phyloP scores from a whole-genome alignment of 352 stramenopile species.

The Phytophthora brassicae region DNA sequence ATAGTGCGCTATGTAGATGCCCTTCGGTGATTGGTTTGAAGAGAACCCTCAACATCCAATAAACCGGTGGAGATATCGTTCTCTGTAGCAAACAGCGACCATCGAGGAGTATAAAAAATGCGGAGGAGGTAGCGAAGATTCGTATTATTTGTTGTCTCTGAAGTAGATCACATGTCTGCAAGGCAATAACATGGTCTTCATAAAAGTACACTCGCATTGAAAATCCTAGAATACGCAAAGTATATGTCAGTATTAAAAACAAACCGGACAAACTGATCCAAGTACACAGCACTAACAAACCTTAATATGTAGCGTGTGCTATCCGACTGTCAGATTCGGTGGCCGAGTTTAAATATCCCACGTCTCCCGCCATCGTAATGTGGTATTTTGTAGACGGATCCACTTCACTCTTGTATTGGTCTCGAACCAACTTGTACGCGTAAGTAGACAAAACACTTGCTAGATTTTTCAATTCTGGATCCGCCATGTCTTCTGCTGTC shows the following conservation, averaged over 20 bases:
- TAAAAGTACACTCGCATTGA: conserved; percentile 9
- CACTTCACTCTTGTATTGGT: conserved; percentile 1
- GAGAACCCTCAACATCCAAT: not conserved
- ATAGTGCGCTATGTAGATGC: not conserved
- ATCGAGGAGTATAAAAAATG: conserved; percentile 12
- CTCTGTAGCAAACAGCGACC: not conserved
- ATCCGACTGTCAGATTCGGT: too few relatives aligned
- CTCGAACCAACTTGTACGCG: conserved; percentile 1
- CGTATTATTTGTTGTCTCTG: not conserved
- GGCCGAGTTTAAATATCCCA: too few relatives aligned
- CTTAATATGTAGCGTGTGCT: not conserved
- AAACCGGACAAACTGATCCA: too few relatives aligned
- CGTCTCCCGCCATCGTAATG: too few relatives aligned
- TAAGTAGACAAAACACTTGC: conserved; percentile 2
- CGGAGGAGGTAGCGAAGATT: conserved; percentile 10
- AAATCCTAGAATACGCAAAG: too few relatives aligned
- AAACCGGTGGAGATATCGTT: conserved; percentile 13
- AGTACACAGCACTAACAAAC: not conserved
- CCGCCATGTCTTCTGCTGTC: not conserved
- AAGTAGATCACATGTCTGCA: conserved; percentile 12
- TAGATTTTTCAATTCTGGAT: conserved; percentile 6
- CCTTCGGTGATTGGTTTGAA: not conserved
- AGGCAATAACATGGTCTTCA: conserved; percentile 10
- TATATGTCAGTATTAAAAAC: too few relatives aligned
- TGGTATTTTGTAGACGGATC: not conserved